Percentiles rank a stretch among this genome's conserved stretches.
These are phyloP conservation scores for Xylaria sp. DNA, from an alignment of 495 filamentous ascomycete species.

Conservation along the genomic window DNA sequence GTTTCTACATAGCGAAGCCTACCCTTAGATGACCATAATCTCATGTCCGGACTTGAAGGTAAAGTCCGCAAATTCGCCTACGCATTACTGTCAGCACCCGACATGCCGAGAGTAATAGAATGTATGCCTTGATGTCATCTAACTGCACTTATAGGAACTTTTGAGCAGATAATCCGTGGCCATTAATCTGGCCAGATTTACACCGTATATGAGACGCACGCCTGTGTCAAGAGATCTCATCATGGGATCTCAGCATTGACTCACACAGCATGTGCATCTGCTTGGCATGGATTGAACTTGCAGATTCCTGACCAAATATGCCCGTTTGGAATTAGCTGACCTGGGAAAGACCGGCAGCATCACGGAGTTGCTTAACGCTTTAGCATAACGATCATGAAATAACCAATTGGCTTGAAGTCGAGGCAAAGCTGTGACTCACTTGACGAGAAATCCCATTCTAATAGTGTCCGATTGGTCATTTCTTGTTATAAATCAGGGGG, in stretches of 20 bases:
- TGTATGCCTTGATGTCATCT: not conserved
- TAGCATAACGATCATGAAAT: not conserved
- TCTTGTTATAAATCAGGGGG: not conserved
- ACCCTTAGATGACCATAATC: not conserved
- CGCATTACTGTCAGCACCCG: not conserved
- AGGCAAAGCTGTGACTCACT: not conserved
- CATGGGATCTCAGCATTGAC: not conserved
- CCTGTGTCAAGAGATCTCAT: not conserved
- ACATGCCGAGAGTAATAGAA: not conserved
- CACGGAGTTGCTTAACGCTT: not conserved
- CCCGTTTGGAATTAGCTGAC: not conserved
- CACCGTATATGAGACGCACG: not conserved
- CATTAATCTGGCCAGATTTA: not conserved
- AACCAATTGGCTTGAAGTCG: not conserved
- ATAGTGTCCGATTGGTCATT: not conserved
- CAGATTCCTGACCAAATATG: not conserved
- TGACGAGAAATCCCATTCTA: not conserved
- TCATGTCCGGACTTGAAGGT: not conserved
- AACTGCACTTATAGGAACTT: not conserved
- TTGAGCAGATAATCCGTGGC: not conserved
- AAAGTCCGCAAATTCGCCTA: not conserved
- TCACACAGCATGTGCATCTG: not conserved
- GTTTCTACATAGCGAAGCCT: not conserved
- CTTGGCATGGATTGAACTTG: not conserved
- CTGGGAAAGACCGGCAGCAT: not conserved